Evolutionary conservation across 441 rosid species (phyloP), one percentile per base, ranked within the genome.

Genomic region (Mallotus japonicus): DNA sequence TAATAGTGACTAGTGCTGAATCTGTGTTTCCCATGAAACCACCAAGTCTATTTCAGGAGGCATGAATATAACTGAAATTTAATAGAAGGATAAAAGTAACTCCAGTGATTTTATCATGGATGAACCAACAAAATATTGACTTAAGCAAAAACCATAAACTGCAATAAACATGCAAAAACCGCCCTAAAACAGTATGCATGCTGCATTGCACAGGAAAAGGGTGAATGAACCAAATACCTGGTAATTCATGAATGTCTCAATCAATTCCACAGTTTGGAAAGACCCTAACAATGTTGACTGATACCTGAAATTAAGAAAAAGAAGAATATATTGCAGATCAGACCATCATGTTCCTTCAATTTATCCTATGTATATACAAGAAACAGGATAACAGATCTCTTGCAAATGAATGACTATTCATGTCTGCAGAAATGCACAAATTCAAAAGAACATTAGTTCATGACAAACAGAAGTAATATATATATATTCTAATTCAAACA

Each of bases 221-320:
- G 6, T 4, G 47, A 34, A 34, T 34, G 40, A 34, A 34, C 40
- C 20, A 65, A 40, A 56, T 85, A 92, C 99, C 99, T 95, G 98
- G 83, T 95, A 95, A 81, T 95, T 95, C 99, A 92, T 89, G 79
- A 92, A 95, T 54, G 99, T 95, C 80, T 95, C 96, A 47, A 95
- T 95, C 80, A 95, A 83, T 78, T 95, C 99, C 20, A 89, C 97
- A 0, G 98, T 91, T 83, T 95, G 99, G 80, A 87, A 95, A n/a
- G 92, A 90, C 32, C 99, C 99, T n/a, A 91, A 79, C 81, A 95
- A 82, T 17, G 97, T 92, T 69, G 99, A 95, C 67, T 95, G 99
- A 76, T 95, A 95, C 99, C 98, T 95, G 83, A 73, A 80, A 72
- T 40, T 44, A 40, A 56, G n/a, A 64, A 2, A 50, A 32, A 57